Evolutionary conservation across 306 rosid species (phyloP).

Genomic region (Medicago arabica): DNA sequence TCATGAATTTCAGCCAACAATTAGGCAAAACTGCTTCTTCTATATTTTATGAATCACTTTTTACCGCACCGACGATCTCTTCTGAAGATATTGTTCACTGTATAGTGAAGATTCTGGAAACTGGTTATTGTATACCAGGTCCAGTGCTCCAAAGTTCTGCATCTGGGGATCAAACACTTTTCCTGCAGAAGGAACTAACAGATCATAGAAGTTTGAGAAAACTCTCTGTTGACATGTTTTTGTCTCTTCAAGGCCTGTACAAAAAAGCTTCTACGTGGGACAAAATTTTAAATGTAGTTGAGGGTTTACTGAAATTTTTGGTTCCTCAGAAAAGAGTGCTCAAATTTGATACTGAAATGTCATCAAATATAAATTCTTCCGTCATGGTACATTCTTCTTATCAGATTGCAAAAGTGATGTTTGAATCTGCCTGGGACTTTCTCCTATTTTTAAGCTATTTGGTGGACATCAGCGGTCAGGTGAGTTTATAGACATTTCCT

Average conservation of each 20-base stretch:
- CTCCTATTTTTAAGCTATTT: slow-evolving; percentile 85
- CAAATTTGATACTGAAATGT: slow-evolving; percentile 51
- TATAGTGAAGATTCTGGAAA: slow-evolving; percentile 72
- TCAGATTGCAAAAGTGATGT: slow-evolving; percentile 89
- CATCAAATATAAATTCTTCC: slow-evolving; percentile 64
- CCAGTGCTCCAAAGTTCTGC: slow-evolving; percentile 47
- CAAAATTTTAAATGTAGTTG: slow-evolving; percentile 66
- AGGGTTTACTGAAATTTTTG: slow-evolving; percentile 75
- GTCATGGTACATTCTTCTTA: slow-evolving; percentile 79
- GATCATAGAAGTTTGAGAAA: slow-evolving; percentile 76
- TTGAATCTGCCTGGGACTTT: slow-evolving; percentile 83
- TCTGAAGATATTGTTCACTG: slow-evolving; percentile 71
- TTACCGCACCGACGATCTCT: slow-evolving; percentile 54
- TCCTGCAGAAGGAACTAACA: slow-evolving; percentile 61
- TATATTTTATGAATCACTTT: slow-evolving; percentile 77
- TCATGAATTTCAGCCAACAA: slow-evolving; percentile 67
- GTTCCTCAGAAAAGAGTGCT: slow-evolving; percentile 73
- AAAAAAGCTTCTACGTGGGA: slow-evolving; percentile 75
- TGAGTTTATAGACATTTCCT: slow-evolving; percentile 48
- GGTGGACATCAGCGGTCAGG: slow-evolving; percentile 85
- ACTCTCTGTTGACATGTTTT: slow-evolving; percentile 77
- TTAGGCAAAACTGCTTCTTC: slow-evolving; percentile 83
- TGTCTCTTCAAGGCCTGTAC: slow-evolving; percentile 81
- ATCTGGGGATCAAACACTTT: slow-evolving; percentile 53
- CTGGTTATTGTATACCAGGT: slow-evolving; percentile 71